Conservation (phyloP, 345 rosid species). For the Citrus glauca region DNA sequence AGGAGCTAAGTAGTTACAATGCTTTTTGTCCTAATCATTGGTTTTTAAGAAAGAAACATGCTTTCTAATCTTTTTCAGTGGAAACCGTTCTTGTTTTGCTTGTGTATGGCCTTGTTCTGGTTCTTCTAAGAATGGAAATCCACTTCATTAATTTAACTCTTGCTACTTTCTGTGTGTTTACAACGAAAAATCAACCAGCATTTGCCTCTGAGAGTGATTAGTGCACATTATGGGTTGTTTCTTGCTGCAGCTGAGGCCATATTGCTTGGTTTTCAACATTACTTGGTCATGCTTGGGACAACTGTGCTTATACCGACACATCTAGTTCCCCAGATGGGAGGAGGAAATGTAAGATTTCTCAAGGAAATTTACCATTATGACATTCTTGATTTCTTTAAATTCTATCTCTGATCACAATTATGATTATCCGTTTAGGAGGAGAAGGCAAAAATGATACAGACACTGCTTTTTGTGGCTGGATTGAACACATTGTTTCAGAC, state of each 20-base stretch:
- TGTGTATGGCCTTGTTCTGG: not conserved
- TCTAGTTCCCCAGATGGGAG: slow-evolving; percentile 96
- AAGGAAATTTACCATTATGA: not conserved
- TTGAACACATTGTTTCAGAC: slow-evolving; percentile 75
- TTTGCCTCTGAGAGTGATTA: slow-evolving; percentile 9
- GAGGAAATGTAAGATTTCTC: slow-evolving; percentile 65
- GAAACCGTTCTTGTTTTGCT: not conserved
- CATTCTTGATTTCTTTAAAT: not conserved
- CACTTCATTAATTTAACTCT: not conserved
- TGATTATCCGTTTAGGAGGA: slow-evolving; percentile 49
- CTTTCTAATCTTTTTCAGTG: not conserved
- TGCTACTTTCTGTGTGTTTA: not conserved
- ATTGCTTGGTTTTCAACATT: slow-evolving; percentile 91
- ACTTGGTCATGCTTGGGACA: slow-evolving; percentile 96
- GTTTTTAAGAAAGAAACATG: not conserved
- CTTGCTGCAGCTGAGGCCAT: slow-evolving; percentile 80
- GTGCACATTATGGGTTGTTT: slow-evolving; percentile 11
- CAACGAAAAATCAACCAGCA: not conserved
- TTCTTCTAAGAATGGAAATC: not conserved
- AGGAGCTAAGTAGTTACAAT: not conserved
- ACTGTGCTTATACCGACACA: slow-evolving; percentile 78
- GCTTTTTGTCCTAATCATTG: not conserved
- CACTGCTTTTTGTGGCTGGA: slow-evolving; percentile 90
- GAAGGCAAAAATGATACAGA: slow-evolving; percentile 92
- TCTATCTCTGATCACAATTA: not conserved